Conservation (phyloP, 495 filamentous ascomycete species). For the Aspergillus sclerotiicarbonarius region DNA sequence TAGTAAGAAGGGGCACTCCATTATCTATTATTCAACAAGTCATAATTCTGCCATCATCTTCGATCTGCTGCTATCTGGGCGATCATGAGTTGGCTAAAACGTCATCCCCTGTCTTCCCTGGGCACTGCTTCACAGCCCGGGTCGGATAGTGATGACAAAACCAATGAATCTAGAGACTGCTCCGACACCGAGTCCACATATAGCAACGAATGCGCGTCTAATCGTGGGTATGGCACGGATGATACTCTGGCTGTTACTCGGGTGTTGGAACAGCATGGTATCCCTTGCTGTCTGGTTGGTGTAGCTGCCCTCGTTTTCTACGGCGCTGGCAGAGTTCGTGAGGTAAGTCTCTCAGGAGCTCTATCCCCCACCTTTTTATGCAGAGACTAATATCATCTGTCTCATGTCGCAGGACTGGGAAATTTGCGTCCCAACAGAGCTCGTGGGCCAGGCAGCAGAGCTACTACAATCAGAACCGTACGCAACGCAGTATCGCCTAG, state of each 20-base stretch:
- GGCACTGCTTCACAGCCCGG: slow-evolving; percentile 14
- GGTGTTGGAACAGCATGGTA: slow-evolving; percentile 27
- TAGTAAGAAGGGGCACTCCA: background rate
- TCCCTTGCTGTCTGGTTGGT: slow-evolving; percentile 30
- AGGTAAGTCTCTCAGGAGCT: slow-evolving; percentile 22
- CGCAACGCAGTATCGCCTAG: slow-evolving; percentile 17
- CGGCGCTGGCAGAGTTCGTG: slow-evolving; percentile 28
- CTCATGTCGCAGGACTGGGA: slow-evolving; percentile 27
- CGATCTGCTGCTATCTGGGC: slow-evolving; percentile 15
- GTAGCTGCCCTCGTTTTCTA: slow-evolving; percentile 30
- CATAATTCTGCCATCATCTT: slow-evolving; percentile 13
- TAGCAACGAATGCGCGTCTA: slow-evolving; percentile 15
- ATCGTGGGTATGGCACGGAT: slow-evolving; percentile 21
- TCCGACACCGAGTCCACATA: slow-evolving; percentile 15
- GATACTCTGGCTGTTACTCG: slow-evolving; percentile 29
- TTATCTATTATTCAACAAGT: background rate
- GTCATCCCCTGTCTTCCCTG: slow-evolving; percentile 14
- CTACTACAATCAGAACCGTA: slow-evolving; percentile 17
- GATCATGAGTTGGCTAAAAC: slow-evolving; percentile 18
- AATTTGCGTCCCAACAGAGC: slow-evolving; percentile 23
- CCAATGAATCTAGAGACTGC: slow-evolving; percentile 15
- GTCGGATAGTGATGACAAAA: slow-evolving; percentile 14
- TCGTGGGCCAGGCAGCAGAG: slow-evolving; percentile 16
- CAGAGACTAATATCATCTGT: slow-evolving; percentile 12
- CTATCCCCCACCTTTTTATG: slow-evolving; percentile 6